Base-by-base conservation (phyloP, 768 basidiomycete genomes). In the Rhizopogon vesiculosus region DNA sequence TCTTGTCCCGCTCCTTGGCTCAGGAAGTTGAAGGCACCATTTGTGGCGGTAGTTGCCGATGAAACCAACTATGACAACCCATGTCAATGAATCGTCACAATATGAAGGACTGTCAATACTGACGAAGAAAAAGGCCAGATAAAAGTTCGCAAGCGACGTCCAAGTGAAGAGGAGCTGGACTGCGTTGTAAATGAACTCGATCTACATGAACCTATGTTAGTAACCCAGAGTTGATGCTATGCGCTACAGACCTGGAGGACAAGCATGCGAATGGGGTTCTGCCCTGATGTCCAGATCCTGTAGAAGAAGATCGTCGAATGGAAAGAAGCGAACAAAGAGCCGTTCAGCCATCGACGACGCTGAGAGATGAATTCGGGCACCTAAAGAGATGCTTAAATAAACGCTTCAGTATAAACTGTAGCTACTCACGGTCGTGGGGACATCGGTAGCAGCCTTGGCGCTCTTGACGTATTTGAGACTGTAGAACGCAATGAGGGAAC, bases 391-490 rank as follows among this genome's bases (percentile, higher is more conserved):
- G 12, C 33, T 61, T 45, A 58, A 53, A 16, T 45, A 31, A 7
- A 45, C 22, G 35, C 13, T 25, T 41, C 1, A 6, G 22, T 29
- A 15, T 2, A 45, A 22, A 54, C 5, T n/a, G 3, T 22, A 52
- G 43, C 44, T 18, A 66, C 76, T 55, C 46, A 85, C 86, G 18
- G 84, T 79, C 39, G 92, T 88, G 33, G 95, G 95, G 4, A 96
- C 94, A 73, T 98, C 95, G n/a, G 95, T 98, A 42, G 93, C 82
- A 0, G 93, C 95, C 61, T 95, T 93, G 15, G 95, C 95, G 63
- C 84, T 89, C 79, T 93, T 93, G 70, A 95, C 93, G 66, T 93
- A 95, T 70, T 86, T 87, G 62, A 92, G 72, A 15, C 88, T 90
- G 58, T 48, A 35, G 48, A 29, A 16, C 16, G 18, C 64, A 8